Evolutionary conservation across 371 early-diverging fungal species (phyloP), one percentile per base, ranked within the genome.

Genomic region (Rhizopus sp.): DNA sequence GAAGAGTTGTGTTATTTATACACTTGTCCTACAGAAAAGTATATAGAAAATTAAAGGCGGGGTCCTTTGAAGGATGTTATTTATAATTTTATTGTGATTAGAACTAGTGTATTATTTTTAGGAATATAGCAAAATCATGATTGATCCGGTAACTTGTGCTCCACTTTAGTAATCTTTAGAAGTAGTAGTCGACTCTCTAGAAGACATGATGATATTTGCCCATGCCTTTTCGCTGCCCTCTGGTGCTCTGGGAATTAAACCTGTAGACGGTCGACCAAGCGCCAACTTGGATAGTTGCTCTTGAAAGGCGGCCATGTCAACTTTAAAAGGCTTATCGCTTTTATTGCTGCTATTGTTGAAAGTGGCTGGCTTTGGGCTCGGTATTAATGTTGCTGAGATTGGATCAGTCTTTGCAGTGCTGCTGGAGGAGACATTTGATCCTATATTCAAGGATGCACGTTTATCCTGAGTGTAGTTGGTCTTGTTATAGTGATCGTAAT

Each of bases 211-310:
- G 41, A 61, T 46, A n/a, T 57, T 55, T 33, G 52, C 59, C 64
- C 64, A 64, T 7, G 53, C 51, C 16, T 46, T 47, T 16, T 52
- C 47, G n/a, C 60, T 56, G 16, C 66, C 66, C 3, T 66, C 50
- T 4, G 70, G 70, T 5, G 60, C 62, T 50, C 60, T 62, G 23
- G 70, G 70, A 6, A 69, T 69, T 5, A 69, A 38, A 3, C 59
- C 59, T 15, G 66, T 57, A 6, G 66, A 56, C 7, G 63, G 57
- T 12, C 50, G 33, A 29, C 66, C 63, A 31, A 57, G 15, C 1
- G 70, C 52, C 15, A 71, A 55, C 5, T 56, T 55, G 5, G 64
- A 67, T 15, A 71, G 40, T 57, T 71, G 71, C 45, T 67, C 44
- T 33, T 67, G 68, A 48, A 61, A 70, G 29, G 51, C 53, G 31